Base-by-base conservation (phyloP, 768 basidiomycete species). In the Tulasnella sp. region DNA sequence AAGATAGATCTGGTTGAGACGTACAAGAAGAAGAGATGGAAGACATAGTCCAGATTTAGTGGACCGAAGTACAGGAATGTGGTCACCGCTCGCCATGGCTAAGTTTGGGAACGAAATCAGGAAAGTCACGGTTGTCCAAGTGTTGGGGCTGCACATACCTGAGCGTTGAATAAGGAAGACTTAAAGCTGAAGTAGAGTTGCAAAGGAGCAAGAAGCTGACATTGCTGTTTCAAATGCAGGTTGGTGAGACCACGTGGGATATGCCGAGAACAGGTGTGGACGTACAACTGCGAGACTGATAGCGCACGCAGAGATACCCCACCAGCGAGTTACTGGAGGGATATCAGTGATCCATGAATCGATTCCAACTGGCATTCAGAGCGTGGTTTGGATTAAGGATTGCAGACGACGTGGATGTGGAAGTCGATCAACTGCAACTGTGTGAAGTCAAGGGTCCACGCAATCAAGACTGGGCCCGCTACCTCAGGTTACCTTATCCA, bases 11-110 rank as follows among this genome's bases (percentile, higher is more conserved):
- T 29, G 55, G 11, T 38, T 38, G 7, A 21, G 10, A 75, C 93
- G 71, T 69, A 95, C 95, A 99, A 96, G 78, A 98, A 99, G 77
- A 97, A 97, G 55, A 99, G 78, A 70, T 98, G 95, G 73, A 98
- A 96, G 61, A 95, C 79, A 66, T 97, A 91, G 71, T 98, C 95
- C 21, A 98, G 74, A 3, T 88, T 91, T 68, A 98, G 82, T 1
- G 85, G 80, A 10, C 95, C 96, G 72, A 97, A 98, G 73, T 94
- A 99, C 67, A 93, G 85, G 78, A 98, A 98, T 10, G 88, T 95
- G 27, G 93, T 94, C 43, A 85, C 71, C 48, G 83, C 78, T 27
- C 95, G 80, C 93, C 93, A 97, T 65, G 84, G 77, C 91, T 96
- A 64, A n/a, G n/a, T 11, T 24, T 19, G 5, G 29, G 49, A n/a